Conservation (phyloP, 305 asterid genomes). For the Fraxinus xanthoxyloides region DNA sequence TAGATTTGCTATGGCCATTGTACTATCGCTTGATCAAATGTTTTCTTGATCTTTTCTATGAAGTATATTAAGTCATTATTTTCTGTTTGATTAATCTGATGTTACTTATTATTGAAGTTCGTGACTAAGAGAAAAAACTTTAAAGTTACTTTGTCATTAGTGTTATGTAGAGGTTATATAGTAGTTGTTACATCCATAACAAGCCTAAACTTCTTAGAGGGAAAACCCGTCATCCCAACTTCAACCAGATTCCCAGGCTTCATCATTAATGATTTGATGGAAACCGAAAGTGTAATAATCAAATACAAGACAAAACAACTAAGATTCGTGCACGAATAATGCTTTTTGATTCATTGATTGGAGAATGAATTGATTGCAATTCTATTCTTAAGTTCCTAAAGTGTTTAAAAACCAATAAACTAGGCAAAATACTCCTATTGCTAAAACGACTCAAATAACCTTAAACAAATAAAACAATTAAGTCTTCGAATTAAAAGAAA, state of each 20-base stretch:
- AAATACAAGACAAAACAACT: neutral
- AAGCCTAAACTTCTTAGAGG: neutral
- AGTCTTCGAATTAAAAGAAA: neutral
- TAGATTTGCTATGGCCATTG: constrained; percentile 60
- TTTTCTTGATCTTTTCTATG: constrained; percentile 33
- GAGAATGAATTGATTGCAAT: neutral
- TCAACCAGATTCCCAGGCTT: neutral
- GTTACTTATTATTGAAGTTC: neutral
- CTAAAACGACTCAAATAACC: too few relatives aligned
- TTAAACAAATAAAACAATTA: too few relatives aligned
- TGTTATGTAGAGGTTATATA: neutral
- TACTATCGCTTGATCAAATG: constrained; percentile 62
- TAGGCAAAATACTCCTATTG: neutral
- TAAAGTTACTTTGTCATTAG: too few relatives aligned
- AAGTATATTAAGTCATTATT: neutral
- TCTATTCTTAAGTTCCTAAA: neutral
- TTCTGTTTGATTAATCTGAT: neutral
- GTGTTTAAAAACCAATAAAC: neutral
- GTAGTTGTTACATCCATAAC: neutral
- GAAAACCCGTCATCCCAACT: neutral
- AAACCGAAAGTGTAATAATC: neutral
- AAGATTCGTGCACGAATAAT: neutral
- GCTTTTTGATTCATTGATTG: neutral
- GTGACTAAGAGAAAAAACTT: neutral
- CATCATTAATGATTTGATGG: neutral